Base-by-base conservation (phyloP, 768 basidiomycete species). In the Pulveroboletus sp. region DNA sequence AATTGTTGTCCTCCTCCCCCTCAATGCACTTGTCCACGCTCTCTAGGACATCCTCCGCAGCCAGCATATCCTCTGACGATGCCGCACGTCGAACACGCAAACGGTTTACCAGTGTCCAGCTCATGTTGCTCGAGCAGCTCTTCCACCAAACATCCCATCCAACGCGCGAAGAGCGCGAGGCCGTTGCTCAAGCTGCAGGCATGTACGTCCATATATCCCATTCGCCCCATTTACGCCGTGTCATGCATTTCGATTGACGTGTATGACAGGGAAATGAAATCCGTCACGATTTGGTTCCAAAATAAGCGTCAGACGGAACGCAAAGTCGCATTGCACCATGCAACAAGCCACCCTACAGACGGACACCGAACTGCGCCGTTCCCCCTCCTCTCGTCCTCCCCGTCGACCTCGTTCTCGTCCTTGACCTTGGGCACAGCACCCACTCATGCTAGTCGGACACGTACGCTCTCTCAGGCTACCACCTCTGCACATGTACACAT, bases 61-160 rank as follows among this genome's bases (percentile, higher is more conserved):
- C 77, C 5, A 84, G 82, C 62, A 68, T 82, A 55, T 77, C 75
- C 21, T 82, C 80, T 5, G 76, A 78, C 55, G 74, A 75, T 59
- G 65, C 59, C 29, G 69, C 71, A 6, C 74, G 81, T 27, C 77
- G 86, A 44, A 87, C 85, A 3, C 79, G 86, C 33, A 86, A 84
- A 64, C 75, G 86, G 2, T 87, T 88, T 66, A 81, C 76, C 40
- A 81, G 77, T 53, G 71, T 69, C 14, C 86, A 88, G 68, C 78
- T 88, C 59, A 78, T 78, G 54, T 76, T 85, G 72, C 79, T 88
- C 48, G 86, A 88, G 65, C 77, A 83, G 52, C 77, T 88, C 37
- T 88, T 82, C 61, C 85, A 85, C 67, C 75, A 78, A 52, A 80
- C 78, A 48, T 85, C 84, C 1, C 86, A 87, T 60, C 86, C 86